Evolutionary conservation across 1,139 yeast species (phyloP).

Genomic region (Zygotorulaspora mrakii): DNA sequence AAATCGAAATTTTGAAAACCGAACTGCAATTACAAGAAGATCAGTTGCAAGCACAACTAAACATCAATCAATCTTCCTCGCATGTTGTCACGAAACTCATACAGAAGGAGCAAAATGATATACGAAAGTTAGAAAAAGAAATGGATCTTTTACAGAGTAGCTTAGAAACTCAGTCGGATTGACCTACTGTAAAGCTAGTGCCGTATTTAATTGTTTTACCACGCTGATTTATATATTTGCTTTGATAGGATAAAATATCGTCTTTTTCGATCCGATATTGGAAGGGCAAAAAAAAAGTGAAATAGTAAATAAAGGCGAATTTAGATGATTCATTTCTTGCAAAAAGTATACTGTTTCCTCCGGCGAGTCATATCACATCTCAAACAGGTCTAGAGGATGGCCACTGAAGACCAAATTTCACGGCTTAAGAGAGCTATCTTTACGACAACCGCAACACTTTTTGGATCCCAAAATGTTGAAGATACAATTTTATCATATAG

Average conservation of each 20-base stretch:
- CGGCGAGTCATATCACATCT: background rate
- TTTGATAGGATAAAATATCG: constrained; percentile 1
- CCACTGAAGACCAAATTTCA: constrained; percentile 22
- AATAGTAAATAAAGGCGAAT: background rate
- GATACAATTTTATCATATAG: constrained; percentile 42
- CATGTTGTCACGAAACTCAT: constrained; percentile 26
- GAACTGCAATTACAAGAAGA: constrained; percentile 29
- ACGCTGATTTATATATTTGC: background rate
- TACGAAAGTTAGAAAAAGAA: constrained; percentile 22
- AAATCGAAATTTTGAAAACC: constrained; percentile 19
- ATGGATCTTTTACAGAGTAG: constrained; percentile 9
- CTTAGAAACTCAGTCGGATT: constrained; percentile 3
- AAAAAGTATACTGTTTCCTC: background rate
- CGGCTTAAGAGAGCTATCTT: constrained; percentile 24
- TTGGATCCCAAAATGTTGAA: constrained; percentile 26
- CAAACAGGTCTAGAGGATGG: constrained; percentile 8
- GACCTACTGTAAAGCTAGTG: too few species aligned
- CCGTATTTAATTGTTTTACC: too few species aligned
- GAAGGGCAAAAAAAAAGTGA: too few species aligned
- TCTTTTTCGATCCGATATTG: background rate
- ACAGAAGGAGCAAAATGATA: constrained; percentile 29
- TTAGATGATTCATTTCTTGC: too few species aligned
- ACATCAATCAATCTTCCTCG: constrained; percentile 14
- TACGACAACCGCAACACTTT: constrained; percentile 25
- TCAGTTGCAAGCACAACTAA: constrained; percentile 19